Evolutionary conservation across 1,284 basidiomycete genomes (phyloP), one percentile per base, ranked within the genome.

Genomic region (Phellinidium pouzarii): DNA sequence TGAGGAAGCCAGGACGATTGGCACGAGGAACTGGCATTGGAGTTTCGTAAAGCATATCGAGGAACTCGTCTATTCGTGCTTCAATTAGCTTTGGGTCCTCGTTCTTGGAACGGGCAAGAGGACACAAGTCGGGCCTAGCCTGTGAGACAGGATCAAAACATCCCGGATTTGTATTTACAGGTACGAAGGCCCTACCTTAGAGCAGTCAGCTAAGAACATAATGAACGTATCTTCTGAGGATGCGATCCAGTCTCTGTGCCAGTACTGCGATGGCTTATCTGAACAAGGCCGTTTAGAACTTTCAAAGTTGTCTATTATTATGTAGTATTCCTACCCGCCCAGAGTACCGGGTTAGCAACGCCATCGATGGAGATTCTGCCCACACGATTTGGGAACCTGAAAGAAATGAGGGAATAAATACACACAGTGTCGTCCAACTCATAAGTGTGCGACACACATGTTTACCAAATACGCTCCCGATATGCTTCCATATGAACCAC

Each of bases 361-460:
- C 52, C 58, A 37, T 59, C 58, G 38, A 59, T 51, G 5, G 51
- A 44, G 11, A 59, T 51, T 12, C 42, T 43, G 4, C 58, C 55
- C 11, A 54, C 42, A 17, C 55, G 47, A 40, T 57, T 40, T 7
- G 58, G 58, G 34, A 59, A 51, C 58, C 58, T 59, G 19, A 25
- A 36, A 9, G 9, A 23, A 3, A 27, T 36, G 3, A 44, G 20
- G n/a, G 34, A 22, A 29, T 4, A 20, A 17, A 3, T 6, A 19
- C 14, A 23, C 4, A 19, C 22, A 36, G 44, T 17, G 29, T 31
- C 12, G 29, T 37, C 23, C 12, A 40, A 44, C 12, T 3, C 3
- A 9, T 17, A 48, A 29, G 14, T 34, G 4, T 36, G 14, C 20
- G 14, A 27, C 54, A 9, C 19, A 55, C 54, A 55, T 55, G 31